Evolutionary conservation across 306 rosid species (phyloP).

Genomic region (Citrullus amarus): DNA sequence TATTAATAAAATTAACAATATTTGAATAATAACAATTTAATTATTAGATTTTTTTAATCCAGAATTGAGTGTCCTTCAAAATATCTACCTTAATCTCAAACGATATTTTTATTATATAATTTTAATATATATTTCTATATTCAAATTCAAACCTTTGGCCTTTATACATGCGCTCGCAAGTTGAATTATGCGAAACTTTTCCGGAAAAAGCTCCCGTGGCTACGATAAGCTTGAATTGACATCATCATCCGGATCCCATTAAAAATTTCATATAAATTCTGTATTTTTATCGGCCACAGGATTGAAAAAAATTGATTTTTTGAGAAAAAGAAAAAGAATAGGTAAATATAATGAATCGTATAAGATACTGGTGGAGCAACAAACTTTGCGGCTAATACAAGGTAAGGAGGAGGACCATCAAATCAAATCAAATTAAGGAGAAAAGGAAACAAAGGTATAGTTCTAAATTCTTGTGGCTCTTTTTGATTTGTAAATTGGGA

Average conservation of each 20-base stretch:
- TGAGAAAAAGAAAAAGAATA: background rate
- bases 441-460: background rate
- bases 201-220: background rate
- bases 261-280: background rate
- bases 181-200: no score
- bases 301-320: background rate
- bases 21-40: no score
- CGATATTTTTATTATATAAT: no score
- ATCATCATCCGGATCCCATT: background rate
- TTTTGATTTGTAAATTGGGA: background rate
- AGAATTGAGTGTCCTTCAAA: no score
- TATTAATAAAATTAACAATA: no score
- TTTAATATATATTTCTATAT: no score
- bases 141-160: no score
- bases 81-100: no score
- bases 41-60: no score
- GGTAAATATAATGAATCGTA: background rate
- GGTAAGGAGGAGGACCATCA: background rate
- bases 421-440: background rate
- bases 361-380: background rate
- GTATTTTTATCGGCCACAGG: background rate
- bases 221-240: background rate
- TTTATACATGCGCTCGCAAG: no score
- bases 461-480: background rate
- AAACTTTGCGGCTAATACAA: conserved; percentile 4